Conservation (phyloP, 768 basidiomycete species). For the Boletus coccyginus region DNA sequence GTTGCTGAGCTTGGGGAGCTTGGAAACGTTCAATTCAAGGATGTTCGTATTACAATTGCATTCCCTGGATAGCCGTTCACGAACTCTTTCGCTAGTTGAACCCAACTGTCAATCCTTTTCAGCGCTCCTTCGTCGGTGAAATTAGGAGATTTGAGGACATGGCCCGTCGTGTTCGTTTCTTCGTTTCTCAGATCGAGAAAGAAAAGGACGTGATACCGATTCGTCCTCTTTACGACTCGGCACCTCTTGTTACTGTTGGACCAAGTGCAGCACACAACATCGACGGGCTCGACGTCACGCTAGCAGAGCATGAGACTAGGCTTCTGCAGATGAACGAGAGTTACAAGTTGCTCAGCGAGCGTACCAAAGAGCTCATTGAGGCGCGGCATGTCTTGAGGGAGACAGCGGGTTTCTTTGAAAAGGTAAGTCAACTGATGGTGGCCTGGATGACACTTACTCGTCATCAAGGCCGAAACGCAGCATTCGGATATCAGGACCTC, state of each 20-base stretch:
- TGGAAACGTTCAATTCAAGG: conserved; percentile 95
- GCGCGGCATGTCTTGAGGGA: conserved; percentile 92
- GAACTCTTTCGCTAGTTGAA: conserved; percentile 61
- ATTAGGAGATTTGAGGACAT: conserved; percentile 95
- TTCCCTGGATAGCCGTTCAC: conserved; percentile 1
- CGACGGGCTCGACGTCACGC: conserved; percentile 87
- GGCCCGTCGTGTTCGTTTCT: conserved; percentile 92
- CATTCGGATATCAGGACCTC: conserved; percentile 81
- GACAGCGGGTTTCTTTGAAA: conserved; percentile 95
- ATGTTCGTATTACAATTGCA: conserved; percentile 54
- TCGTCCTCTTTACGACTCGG: conserved; percentile 82
- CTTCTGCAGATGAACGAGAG: conserved; percentile 89
- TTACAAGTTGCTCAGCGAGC: conserved; percentile 84
- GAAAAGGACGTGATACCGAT: conserved; percentile 81
- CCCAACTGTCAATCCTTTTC: conserved; percentile 93
- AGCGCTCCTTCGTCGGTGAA: conserved; percentile 96
- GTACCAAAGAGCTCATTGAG: conserved; percentile 84
- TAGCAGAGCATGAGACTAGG: conserved; percentile 83
- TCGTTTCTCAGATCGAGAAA: conserved; percentile 79
- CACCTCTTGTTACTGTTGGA: conserved; percentile 84
- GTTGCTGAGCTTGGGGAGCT: conserved; percentile 94
- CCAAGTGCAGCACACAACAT: conserved; percentile 91
- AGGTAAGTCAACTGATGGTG: conserved; percentile 43
- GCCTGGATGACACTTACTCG: conserved; percentile 6
- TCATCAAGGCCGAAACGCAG: conserved; percentile 67